These are phyloP conservation scores for Pseudogymnoascus sp. DNA, from an alignment of 2,329 filamentous ascomycete species.

Conservation along the genomic window DNA sequence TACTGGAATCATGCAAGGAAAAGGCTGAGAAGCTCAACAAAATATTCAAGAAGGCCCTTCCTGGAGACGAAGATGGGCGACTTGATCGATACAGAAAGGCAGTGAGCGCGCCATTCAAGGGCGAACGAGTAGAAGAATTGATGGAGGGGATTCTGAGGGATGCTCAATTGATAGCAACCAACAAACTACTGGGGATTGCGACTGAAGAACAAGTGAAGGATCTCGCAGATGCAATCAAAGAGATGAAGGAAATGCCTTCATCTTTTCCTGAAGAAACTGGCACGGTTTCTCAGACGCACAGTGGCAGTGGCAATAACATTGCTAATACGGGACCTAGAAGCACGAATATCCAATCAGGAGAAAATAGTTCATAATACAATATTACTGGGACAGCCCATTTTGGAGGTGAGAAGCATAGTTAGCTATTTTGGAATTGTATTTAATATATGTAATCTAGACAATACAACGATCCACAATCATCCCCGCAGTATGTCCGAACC, in stretches of 20 bases:
- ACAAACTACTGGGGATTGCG: constrained; percentile 15
- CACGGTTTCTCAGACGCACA: background rate
- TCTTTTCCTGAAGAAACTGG: constrained; percentile 12
- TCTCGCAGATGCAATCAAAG: constrained; percentile 13
- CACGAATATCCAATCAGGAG: constrained; percentile 8
- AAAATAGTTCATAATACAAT: background rate
- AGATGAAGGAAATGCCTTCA: constrained; percentile 15
- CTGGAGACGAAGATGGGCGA: constrained; percentile 18
- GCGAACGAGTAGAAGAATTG: constrained; percentile 17
- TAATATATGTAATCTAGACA: background rate
- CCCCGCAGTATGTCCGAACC: background rate
- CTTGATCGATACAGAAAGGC: constrained; percentile 20
- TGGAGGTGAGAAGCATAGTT: background rate
- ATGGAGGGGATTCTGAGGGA: constrained; percentile 22
- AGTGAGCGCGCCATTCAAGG: constrained; percentile 13
- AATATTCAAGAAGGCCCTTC: constrained; percentile 18
- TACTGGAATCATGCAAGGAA: constrained; percentile 16
- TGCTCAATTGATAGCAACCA: constrained; percentile 16
- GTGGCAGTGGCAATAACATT: background rate
- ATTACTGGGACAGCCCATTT: background rate
- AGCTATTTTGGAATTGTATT: background rate
- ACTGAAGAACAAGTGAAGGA: constrained; percentile 14
- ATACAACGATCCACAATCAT: background rate
- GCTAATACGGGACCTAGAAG: background rate
- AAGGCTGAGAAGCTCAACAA: constrained; percentile 19